phyloP scores from a whole-genome alignment of 2,329 filamentous ascomycete genomes.

The Pseudogymnoascus sp. region DNA sequence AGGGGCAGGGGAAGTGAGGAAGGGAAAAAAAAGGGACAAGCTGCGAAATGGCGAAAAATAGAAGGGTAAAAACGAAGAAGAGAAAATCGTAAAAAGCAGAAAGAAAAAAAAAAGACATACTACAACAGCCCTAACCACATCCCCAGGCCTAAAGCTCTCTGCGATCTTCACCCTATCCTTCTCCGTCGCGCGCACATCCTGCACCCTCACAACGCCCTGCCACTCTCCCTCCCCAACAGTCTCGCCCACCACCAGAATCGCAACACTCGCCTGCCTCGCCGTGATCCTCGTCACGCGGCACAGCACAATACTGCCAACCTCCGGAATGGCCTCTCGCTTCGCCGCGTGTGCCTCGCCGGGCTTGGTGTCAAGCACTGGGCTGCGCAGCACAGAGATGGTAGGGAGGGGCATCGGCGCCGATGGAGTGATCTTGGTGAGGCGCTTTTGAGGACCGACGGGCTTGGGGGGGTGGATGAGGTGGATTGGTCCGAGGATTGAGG shows the following conservation, averaged over 20 bases:
- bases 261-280: slow-evolving; percentile 75
- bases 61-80: not conserved
- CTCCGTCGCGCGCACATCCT: slow-evolving; percentile 91
- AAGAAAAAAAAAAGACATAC: slow-evolving; percentile 34
- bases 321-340: slow-evolving; percentile 65
- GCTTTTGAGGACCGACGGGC: slow-evolving; percentile 44
- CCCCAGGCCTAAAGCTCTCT: slow-evolving; percentile 85
- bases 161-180: slow-evolving; percentile 90
- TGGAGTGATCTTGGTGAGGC: slow-evolving; percentile 50
- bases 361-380: not conserved
- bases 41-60: not conserved
- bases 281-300: slow-evolving; percentile 80
- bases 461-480: slow-evolving; percentile 39
- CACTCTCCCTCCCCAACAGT: slow-evolving; percentile 70
- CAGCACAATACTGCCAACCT: slow-evolving; percentile 72
- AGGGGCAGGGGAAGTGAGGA: not conserved
- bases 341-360: slow-evolving; percentile 27
- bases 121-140: slow-evolving; percentile 81
- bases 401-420: slow-evolving; percentile 37
- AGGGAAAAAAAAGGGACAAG: not conserved
- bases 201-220: slow-evolving; percentile 75
- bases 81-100: slow-evolving; percentile 8
- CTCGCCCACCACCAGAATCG: slow-evolving; percentile 75
- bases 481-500: slow-evolving; percentile 74
- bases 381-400: slow-evolving; percentile 48